Conservation (phyloP, 2,329 filamentous ascomycete species). For the Apiospora malaysiana region DNA sequence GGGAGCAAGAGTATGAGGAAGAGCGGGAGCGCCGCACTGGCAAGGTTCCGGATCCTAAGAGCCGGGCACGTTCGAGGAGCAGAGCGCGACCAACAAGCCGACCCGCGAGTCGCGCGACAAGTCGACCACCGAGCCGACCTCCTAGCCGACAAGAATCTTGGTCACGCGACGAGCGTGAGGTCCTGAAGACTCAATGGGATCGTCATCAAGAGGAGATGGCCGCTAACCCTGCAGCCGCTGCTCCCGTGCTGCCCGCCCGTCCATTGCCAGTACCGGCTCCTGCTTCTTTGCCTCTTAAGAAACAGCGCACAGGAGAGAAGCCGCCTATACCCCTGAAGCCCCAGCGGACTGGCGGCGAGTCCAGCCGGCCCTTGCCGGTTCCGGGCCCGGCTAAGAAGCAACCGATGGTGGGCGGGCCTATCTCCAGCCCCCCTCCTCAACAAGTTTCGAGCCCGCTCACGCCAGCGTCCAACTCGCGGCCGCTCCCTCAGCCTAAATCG, state of each 20-base stretch:
- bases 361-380: slow-evolving; percentile 55
- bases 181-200: slow-evolving; percentile 61
- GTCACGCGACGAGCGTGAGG: slow-evolving; percentile 68
- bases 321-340: slow-evolving; percentile 18
- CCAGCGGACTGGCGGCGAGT: slow-evolving; percentile 44
- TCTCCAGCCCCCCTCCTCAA: slow-evolving; percentile 29
- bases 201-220: slow-evolving; percentile 46
- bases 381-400: slow-evolving; percentile 51
- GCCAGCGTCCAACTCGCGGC: slow-evolving; percentile 30
- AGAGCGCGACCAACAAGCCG: slow-evolving; percentile 54
- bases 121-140: slow-evolving; percentile 55
- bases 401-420: slow-evolving; percentile 30
- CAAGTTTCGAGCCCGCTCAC: slow-evolving; percentile 4
- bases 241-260: slow-evolving; percentile 40
- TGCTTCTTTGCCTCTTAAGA: slow-evolving; percentile 35
- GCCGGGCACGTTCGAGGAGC: slow-evolving; percentile 49
- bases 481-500: slow-evolving; percentile 36
- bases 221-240: slow-evolving; percentile 30
- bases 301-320: slow-evolving; percentile 35
- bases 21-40: slow-evolving; percentile 56
- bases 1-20: slow-evolving; percentile 68
- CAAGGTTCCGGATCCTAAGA: slow-evolving; percentile 38
- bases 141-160: slow-evolving; percentile 68
- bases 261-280: slow-evolving; percentile 49
- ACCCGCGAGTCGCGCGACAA: slow-evolving; percentile 20